Conservation (phyloP, 495 filamentous ascomycete species). For the Umbilicaria muhlenbergii region DNA sequence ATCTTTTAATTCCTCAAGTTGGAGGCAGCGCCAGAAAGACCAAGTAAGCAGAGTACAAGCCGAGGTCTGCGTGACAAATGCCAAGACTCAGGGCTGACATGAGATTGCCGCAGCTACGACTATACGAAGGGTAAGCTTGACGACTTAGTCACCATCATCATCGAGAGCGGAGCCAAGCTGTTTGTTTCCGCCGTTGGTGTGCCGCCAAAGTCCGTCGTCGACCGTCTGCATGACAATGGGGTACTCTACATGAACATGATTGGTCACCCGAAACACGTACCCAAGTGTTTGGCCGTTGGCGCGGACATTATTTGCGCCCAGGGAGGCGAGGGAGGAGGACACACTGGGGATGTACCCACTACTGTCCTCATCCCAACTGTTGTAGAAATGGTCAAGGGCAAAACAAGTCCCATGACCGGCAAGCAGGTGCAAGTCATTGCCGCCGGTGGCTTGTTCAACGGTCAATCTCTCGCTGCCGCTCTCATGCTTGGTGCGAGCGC, state of each 20-base stretch:
- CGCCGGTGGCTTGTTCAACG: slow-evolving; percentile 89
- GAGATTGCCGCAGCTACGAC: slow-evolving; percentile 56
- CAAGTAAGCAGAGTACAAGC: slow-evolving; percentile 42
- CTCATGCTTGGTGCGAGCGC: slow-evolving; percentile 84
- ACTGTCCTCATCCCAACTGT: slow-evolving; percentile 83
- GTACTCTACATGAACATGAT: slow-evolving; percentile 99
- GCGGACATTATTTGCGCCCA: slow-evolving; percentile 88
- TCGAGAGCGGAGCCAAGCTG: slow-evolving; percentile 74
- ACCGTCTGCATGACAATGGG: slow-evolving; percentile 71
- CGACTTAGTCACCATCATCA: slow-evolving; percentile 81
- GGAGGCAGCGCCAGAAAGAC: slow-evolving; percentile 88
- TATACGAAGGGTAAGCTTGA: slow-evolving; percentile 98
- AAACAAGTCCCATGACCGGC: slow-evolving; percentile 78
- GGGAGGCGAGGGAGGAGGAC: slow-evolving; percentile 81
- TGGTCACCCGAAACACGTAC: slow-evolving; percentile 96
- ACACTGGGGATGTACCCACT: slow-evolving; percentile 83
- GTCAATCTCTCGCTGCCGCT: slow-evolving; percentile 73
- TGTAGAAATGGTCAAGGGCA: slow-evolving; percentile 61
- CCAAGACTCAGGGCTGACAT: not conserved
- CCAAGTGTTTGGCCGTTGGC: slow-evolving; percentile 80
- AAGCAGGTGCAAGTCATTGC: slow-evolving; percentile 78
- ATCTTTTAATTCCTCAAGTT: slow-evolving; percentile 86
- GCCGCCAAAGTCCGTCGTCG: slow-evolving; percentile 75
- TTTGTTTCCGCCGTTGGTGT: slow-evolving; percentile 97
- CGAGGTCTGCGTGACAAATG: not conserved